phyloP scores from a whole-genome alignment of 2,329 filamentous ascomycete species.

The Plectosphaerella cucumerina region DNA sequence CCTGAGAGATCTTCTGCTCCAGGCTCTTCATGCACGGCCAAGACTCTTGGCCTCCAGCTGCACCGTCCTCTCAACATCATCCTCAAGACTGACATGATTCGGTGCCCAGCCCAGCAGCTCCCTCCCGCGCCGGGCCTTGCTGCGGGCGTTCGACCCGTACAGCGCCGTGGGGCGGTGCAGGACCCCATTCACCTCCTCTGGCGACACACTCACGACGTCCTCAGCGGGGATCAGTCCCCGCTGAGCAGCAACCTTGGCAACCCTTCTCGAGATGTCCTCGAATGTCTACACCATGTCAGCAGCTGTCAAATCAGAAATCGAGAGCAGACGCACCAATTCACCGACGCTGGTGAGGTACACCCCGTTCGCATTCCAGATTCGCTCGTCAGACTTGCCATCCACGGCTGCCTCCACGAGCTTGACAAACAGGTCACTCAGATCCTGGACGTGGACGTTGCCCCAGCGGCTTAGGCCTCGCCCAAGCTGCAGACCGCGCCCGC shows the following conservation, averaged over 20 bases:
- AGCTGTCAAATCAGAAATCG: background rate
- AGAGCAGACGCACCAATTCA: constrained; percentile 19
- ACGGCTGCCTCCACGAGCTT: constrained; percentile 35
- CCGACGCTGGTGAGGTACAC: constrained; percentile 27
- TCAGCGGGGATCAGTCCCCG: constrained; percentile 18
- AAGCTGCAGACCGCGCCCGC: constrained; percentile 39
- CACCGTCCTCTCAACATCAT: constrained; percentile 26
- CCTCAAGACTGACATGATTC: constrained; percentile 39
- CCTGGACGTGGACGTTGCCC: constrained; percentile 48
- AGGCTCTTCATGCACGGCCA: background rate
- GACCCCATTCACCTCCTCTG: constrained; percentile 39
- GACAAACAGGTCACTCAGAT: constrained; percentile 39
- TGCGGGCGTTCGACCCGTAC: constrained; percentile 55
- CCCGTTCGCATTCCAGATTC: constrained; percentile 32
- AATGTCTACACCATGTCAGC: constrained; percentile 16
- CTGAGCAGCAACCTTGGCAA: constrained; percentile 18
- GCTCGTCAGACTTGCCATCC: constrained; percentile 10
- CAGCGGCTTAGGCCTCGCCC: constrained; percentile 41
- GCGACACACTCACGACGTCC: constrained; percentile 22
- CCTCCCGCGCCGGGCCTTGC: constrained; percentile 44
- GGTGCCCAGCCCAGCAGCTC: constrained; percentile 54
- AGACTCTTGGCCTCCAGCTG: constrained; percentile 13
- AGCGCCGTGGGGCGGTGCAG: constrained; percentile 39
- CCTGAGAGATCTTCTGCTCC: no score
- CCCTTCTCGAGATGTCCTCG: constrained; percentile 22